Base-by-base conservation (phyloP, 805 yeast genomes). In the Vanderwaltozyma verrucispora region DNA sequence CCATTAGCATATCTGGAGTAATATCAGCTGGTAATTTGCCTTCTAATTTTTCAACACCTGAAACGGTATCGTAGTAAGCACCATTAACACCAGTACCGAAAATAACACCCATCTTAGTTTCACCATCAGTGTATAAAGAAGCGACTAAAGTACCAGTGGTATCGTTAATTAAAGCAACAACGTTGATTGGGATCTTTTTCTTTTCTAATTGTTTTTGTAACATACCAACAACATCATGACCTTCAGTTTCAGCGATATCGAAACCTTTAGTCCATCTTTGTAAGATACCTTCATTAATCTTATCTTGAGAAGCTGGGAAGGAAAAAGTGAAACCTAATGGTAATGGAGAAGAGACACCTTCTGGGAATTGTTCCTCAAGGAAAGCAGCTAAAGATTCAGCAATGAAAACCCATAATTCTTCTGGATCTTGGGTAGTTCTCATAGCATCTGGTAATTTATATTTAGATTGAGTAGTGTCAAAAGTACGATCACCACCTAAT, bases 261-360 rank as follows among this genome's bases (percentile, higher is more conserved):
- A 84, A 89, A 47, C 97, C 98, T 68, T 89, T 89, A 45, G 97
- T 89, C 97, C 97, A 89, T 63, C 89, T 75, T 70, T 86, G 95
- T 57, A 89, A 73, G 39, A 81, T 58, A 62, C 97, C 98, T 50
- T 73, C 69, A 68, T 85, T 81, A 61, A 89, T 85, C 43, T 82
- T 81, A 48, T 67, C 60, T 65, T 89, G 98, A 30, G 81, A 68
- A 30, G 84, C 82, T 43, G 97, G 96, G 68, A 80, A 89, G 12
- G 94, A 80, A 68, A 89, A 89, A 28, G 97, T 89, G 74, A 89
- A 89, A 34, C 98, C 97, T 54, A 89, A 71, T 38, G 94, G 88
- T 42, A 83, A 63, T 32, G 74, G 67, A 19, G 64, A 63, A 17
- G 70, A 64, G 33, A 72, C 70, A 42, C 89, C 92, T 30, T 77